These are phyloP conservation scores for Chlorociboria aeruginascens DNA, from an alignment of 495 filamentous ascomycete species.

Conservation along the genomic window DNA sequence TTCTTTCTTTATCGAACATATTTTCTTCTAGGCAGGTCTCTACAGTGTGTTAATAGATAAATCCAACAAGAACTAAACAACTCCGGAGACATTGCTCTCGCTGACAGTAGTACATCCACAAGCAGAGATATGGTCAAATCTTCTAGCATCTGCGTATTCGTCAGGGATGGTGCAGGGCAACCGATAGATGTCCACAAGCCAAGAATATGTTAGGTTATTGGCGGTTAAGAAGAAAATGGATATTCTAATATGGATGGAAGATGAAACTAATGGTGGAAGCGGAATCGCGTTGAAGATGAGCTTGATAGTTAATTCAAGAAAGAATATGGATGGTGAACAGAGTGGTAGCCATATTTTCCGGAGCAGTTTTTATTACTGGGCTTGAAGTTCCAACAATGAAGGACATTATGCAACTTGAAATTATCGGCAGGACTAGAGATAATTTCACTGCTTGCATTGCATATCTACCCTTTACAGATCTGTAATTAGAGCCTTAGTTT, in stretches of 20 bases:
- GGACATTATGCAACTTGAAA: no score
- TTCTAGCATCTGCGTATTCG: slow-evolving; percentile 34
- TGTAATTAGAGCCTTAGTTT: no score
- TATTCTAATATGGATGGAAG: slow-evolving; percentile 32
- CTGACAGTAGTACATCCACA: slow-evolving; percentile 44
- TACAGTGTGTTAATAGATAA: not conserved
- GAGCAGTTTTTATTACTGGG: no score
- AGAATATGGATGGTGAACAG: slow-evolving; percentile 24
- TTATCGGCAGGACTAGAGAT: no score
- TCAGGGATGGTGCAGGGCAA: slow-evolving; percentile 29
- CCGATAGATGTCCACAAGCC: slow-evolving; percentile 36
- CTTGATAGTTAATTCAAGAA: slow-evolving; percentile 25
- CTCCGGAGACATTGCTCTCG: slow-evolving; percentile 28
- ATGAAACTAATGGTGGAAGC: slow-evolving; percentile 17
- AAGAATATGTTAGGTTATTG: slow-evolving; percentile 38
- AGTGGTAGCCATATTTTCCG: not conserved
- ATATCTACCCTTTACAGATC: no score
- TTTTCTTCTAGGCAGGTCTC: no score
- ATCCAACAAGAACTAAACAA: slow-evolving; percentile 27
- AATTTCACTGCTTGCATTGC: no score
- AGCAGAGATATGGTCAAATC: slow-evolving; percentile 40
- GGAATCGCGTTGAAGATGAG: slow-evolving; percentile 23
- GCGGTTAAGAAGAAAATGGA: slow-evolving; percentile 35
- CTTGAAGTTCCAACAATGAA: no score
- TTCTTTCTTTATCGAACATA: no score